Evolutionary conservation across 2,329 filamentous ascomycete species (phyloP), one percentile per base, ranked within the genome.

Genomic region (Pseudogymnoascus sp.): DNA sequence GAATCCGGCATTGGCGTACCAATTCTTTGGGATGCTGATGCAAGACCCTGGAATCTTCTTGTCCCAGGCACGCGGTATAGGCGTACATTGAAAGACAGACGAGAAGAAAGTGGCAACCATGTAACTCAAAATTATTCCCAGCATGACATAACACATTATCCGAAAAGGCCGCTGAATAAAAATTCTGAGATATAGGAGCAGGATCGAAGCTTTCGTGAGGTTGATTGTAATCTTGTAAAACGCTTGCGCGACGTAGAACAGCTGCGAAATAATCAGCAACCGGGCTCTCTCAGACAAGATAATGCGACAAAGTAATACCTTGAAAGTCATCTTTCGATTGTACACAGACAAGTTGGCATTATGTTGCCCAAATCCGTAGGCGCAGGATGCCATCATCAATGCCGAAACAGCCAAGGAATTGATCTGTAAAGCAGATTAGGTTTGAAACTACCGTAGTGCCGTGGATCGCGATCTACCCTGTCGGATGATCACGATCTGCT

Each of bases 211-310:
- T 65, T 83, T 83, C 2, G 78, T 81, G 33, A 81, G 70, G 66
- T 79, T 80, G 62, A 82, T 78, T 41, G 77, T 78, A 64, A 80
- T 69, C 65, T 82, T 82, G 70, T 83, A 83, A 62, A 80, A 77
- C 59, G 79, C 76, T 64, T 82, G 80, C 2, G 78, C 75, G 25
- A 79, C 68, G 63, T 77, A 82, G 67, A 81, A 82, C 18, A 76
- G 68, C 79, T 82, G 37, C n/a, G 8, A 4, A 2, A 15, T 9
- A 38, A 47, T 57, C 43, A 57, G 37, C 12, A 43, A 47, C 9
- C 22, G 5, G 58, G 28, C 9, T 58, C n/a, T 57, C 37, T 50
- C 7, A 11, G 25, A 8, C 14, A 11, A 2, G n/a, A 15, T 15
- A 30, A 63, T 62, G 5, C 20, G 22, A n/a, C 47, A 22, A 18